These are phyloP conservation scores for Penicillium sp. DNA, from an alignment of 2,329 filamentous ascomycete genomes.

Conservation along the genomic window DNA sequence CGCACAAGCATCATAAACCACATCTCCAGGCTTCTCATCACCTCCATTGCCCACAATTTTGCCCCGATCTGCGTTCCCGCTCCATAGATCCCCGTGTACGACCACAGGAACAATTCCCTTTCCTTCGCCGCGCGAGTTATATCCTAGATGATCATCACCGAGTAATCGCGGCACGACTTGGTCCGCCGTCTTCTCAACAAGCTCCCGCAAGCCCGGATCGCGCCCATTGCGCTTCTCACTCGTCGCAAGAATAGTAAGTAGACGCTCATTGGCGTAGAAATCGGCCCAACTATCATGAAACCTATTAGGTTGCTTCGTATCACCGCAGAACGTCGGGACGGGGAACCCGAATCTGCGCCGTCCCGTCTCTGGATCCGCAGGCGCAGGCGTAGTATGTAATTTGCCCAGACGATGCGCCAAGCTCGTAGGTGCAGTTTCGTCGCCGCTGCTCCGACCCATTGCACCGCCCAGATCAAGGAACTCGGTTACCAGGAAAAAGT, in stretches of 20 bases:
- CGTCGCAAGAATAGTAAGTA: constrained; percentile 63
- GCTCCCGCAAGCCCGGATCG: constrained; percentile 59
- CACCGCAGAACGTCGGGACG: constrained; percentile 79
- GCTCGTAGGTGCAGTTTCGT: constrained; percentile 38
- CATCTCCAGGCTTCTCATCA: constrained; percentile 60
- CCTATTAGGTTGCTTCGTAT: constrained; percentile 76
- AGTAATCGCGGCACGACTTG: constrained; percentile 75
- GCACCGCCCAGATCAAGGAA: constrained; percentile 66
- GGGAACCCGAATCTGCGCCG: constrained; percentile 75
- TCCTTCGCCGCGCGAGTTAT: constrained; percentile 40
- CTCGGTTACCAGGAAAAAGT: constrained; percentile 66
- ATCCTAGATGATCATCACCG: constrained; percentile 63
- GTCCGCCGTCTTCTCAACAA: constrained; percentile 64
- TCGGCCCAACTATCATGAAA: constrained; percentile 75
- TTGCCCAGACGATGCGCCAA: constrained; percentile 75
- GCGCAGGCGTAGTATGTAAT: constrained; percentile 74
- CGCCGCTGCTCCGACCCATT: constrained; percentile 50
- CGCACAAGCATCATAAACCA: constrained; percentile 78
- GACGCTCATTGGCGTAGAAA: constrained; percentile 76
- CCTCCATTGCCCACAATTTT: constrained; percentile 52
- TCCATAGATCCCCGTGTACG: constrained; percentile 92
- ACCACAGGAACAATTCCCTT: constrained; percentile 70
- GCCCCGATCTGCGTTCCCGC: constrained; percentile 73
- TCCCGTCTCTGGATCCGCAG: constrained; percentile 37
- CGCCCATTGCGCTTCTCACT: constrained; percentile 61